phyloP scores from a whole-genome alignment of 73 alveolate species.

The Tetrahymena elliotti region DNA sequence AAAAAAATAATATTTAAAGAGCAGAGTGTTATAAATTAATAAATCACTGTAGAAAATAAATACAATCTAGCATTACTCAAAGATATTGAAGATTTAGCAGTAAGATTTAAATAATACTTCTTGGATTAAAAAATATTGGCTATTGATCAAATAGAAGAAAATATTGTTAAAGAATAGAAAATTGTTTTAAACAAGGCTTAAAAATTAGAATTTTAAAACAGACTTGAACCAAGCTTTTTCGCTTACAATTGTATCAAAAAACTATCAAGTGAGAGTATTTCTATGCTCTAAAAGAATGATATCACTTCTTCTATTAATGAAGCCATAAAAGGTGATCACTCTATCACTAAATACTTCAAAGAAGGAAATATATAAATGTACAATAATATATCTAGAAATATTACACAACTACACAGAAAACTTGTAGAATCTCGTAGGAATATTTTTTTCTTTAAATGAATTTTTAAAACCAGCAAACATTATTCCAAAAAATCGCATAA shows the following conservation, averaged over 20 bases:
- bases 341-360: neutral
- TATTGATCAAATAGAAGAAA: neutral
- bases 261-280: neutral
- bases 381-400: neutral
- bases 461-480: neutral
- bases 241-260: neutral
- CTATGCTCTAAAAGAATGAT: neutral
- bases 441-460: neutral
- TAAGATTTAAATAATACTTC: neutral
- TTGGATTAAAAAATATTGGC: neutral
- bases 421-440: neutral
- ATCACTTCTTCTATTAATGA: neutral
- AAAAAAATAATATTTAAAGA: neutral
- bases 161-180: neutral
- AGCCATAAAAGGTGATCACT: neutral
- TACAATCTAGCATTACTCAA: neutral
- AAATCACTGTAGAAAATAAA: neutral
- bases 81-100: neutral
- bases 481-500: too few species aligned
- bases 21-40: neutral
- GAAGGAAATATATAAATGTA: neutral
- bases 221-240: neutral
- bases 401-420: neutral
- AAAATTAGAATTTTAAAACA: neutral
- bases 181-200: neutral